Percentiles rank a stretch among this genome's conserved stretches.
phyloP scores from a whole-genome alignment of 2,329 filamentous ascomycete genomes.

The Trichoderma koningiopsis region DNA sequence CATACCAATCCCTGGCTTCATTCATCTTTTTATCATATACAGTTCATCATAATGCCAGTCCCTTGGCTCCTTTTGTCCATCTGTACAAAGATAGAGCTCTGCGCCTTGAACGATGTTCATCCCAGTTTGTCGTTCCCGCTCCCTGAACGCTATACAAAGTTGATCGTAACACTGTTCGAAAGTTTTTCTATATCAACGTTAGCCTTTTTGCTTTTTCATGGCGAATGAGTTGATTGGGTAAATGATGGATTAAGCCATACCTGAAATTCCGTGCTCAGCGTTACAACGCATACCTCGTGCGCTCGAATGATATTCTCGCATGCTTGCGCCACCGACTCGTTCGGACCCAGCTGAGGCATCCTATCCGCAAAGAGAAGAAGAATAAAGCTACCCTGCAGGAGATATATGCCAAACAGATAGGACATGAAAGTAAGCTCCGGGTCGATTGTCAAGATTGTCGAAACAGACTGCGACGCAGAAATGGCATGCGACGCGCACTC shows the following conservation, averaged over 20 bases:
- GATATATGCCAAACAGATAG: constrained; percentile 55
- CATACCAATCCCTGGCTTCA: not conserved
- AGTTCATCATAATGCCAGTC: constrained; percentile 36
- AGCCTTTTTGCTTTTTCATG: not conserved
- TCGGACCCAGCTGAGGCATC: constrained; percentile 50
- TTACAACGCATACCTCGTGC: constrained; percentile 54
- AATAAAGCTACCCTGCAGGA: constrained; percentile 54
- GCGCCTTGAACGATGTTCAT: constrained; percentile 49
- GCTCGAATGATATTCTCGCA: constrained; percentile 54
- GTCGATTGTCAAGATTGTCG: constrained; percentile 50
- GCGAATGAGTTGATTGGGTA: too few relatives aligned
- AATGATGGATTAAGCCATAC: constrained; percentile 32
- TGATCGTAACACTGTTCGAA: constrained; percentile 54
- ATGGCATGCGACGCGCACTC: constrained; percentile 52
- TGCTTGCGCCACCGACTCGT: constrained; percentile 49
- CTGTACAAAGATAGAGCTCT: constrained; percentile 56
- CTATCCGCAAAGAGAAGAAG: constrained; percentile 52
- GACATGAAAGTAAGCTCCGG: constrained; percentile 55
- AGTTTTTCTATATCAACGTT: constrained; percentile 48
- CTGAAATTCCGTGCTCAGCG: constrained; percentile 53
- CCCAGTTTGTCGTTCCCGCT: constrained; percentile 42
- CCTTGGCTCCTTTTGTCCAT: constrained; percentile 48
- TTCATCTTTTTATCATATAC: not conserved
- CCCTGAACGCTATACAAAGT: constrained; percentile 52
- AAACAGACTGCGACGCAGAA: constrained; percentile 49